Base-by-base conservation (phyloP, 202 grass and related monocot genomes). In the Setaria italica region DNA sequence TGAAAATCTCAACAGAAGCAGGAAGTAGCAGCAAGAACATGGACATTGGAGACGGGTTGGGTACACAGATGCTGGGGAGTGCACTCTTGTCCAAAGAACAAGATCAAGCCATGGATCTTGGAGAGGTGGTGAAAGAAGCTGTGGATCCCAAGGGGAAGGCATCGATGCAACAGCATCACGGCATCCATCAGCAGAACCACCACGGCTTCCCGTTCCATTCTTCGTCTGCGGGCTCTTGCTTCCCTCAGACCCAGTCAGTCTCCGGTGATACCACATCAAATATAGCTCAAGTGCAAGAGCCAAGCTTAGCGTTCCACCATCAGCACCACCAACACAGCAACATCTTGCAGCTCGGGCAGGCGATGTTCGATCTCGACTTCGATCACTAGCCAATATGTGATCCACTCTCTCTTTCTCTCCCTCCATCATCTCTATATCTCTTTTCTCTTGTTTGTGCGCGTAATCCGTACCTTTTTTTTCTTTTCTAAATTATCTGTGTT, bases 321-420 rank as follows among this genome's bases (percentile, higher is more conserved):
- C 86, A 89, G 30, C 84, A 86, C 49, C 84, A 90, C 65, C 87
- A 84, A 67, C 82, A 90, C 68, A 93, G 83, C 81, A 88, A 86
- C 86, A 88, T 90, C 74, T 84, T 93, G 59, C 88, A 93, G 81
- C 89, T 93, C 11, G 88, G 91, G 3, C 91, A 93, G 80, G 85
- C 88, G 12, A 90, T 93, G 88, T 82, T 93, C 71, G 85, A 92
- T 84, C 84, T 90, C 14, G 81, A 87, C 85, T 90, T 92, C 49
- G 89, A 91, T 72, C 89, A 91, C 20, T 91, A 91, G 89, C 77
- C 58, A 72, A 56, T 75, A 86, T 83, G 71, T 76, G 49, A 90
- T 85, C 45, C 5, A 47, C 60, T 39, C 43, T 62, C 42, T 33
- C 50, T 79, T 33, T 68, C 72, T 33, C 35, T 77, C 47, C 67